Conservation (phyloP, 2,329 filamentous ascomycete genomes). For the Sphaerulina musiva region DNA sequence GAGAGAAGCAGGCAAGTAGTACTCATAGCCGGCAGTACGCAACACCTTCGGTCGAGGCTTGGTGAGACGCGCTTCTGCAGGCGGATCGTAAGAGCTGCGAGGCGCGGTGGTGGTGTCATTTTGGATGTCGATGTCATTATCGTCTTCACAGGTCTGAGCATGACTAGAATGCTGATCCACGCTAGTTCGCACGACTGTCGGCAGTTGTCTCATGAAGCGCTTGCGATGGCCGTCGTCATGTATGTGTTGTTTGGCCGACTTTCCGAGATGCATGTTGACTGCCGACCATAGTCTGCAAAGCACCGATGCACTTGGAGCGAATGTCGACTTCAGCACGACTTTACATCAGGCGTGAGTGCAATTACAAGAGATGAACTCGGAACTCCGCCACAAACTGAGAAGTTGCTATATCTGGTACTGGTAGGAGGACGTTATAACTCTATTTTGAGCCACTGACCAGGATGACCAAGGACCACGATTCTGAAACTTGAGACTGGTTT, state of each 20-base stretch:
- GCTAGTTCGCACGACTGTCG: neutral
- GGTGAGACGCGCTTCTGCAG: neutral
- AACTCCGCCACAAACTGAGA: neutral
- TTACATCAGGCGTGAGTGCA: no score
- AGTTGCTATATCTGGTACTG: neutral
- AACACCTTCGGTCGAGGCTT: neutral
- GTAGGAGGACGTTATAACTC: neutral
- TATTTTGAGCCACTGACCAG: neutral
- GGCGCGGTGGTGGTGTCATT: neutral
- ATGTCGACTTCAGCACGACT: no score
- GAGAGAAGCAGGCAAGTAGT: neutral
- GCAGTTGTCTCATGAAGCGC: neutral
- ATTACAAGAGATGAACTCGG: neutral
- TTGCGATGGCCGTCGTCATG: neutral
- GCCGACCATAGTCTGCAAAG: neutral
- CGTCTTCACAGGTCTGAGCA: neutral
- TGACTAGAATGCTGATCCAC: neutral
- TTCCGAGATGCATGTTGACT: neutral
- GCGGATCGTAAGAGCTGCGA: neutral
- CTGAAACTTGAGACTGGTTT: neutral
- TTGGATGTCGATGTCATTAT: neutral
- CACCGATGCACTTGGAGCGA: no score
- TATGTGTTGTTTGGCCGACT: neutral
- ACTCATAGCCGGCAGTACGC: neutral
- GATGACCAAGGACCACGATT: neutral